These are phyloP conservation scores for Zizania latifolia DNA, from an alignment of 176 grass and related monocot species.

Conservation along the genomic window DNA sequence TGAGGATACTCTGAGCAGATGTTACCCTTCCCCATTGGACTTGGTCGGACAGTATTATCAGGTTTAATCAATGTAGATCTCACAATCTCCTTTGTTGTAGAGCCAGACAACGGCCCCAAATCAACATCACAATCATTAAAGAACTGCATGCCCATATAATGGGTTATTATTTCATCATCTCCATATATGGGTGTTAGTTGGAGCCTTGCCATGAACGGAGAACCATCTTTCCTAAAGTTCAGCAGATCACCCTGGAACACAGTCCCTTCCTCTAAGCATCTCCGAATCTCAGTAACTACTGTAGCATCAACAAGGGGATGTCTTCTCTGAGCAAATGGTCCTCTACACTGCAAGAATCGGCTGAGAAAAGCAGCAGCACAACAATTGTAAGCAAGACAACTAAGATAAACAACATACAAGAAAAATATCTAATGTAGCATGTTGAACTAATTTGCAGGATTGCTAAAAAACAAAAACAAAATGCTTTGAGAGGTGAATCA, in stretches of 20 bases:
- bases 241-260: constrained; percentile 84
- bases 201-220: constrained; percentile 62
- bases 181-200: constrained; percentile 72
- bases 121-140: constrained; percentile 64
- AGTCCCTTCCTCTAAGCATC: constrained; percentile 60
- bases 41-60: constrained; percentile 21
- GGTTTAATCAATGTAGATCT: constrained; percentile 29
- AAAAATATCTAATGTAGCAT: constrained; percentile 8
- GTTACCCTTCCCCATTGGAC: constrained; percentile 37
- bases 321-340: constrained; percentile 69
- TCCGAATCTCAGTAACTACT: constrained; percentile 66
- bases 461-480: not conserved
- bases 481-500: not conserved
- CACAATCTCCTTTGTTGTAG: constrained; percentile 35
- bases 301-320: constrained; percentile 83
- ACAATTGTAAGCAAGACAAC: not conserved
- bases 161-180: constrained; percentile 75
- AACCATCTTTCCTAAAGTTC: constrained; percentile 94
- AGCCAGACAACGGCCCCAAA: constrained; percentile 36
- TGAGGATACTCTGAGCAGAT: constrained; percentile 52
- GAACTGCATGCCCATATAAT: constrained; percentile 89
- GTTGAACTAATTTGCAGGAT: not conserved
- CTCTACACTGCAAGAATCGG: constrained; percentile 91
- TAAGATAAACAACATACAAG: not conserved
- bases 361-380: constrained; percentile 31